Conservation (phyloP, 2,329 filamentous ascomycete genomes). For the Cylindrodendrum hubeiense region DNA sequence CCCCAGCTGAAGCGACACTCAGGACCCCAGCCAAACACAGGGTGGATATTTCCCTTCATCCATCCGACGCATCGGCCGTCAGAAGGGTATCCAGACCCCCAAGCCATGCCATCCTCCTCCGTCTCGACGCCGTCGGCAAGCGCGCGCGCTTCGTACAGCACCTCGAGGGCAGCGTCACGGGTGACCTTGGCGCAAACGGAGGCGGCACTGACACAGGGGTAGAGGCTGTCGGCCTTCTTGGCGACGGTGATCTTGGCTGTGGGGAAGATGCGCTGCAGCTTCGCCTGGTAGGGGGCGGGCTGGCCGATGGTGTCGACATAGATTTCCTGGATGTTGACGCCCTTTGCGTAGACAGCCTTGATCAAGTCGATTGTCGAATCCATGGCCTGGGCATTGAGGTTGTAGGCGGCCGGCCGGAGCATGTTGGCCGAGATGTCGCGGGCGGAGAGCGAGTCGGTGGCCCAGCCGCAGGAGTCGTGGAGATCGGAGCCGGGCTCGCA, state of each 20-base stretch:
- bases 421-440: conserved; percentile 85
- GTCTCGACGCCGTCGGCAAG: conserved; percentile 46
- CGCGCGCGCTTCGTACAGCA: conserved; percentile 70
- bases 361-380: conserved; percentile 91
- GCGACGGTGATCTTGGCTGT: conserved; percentile 80
- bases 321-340: conserved; percentile 88
- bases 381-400: conserved; percentile 96
- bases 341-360: conserved; percentile 77
- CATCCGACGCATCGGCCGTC: conserved; percentile 85
- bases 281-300: conserved; percentile 85
- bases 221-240: conserved; percentile 93
- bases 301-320: conserved; percentile 96
- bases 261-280: conserved; percentile 87
- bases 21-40: conserved; percentile 92
- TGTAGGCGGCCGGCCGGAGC: conserved; percentile 79
- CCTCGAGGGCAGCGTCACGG: conserved; percentile 87
- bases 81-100: conserved; percentile 95
- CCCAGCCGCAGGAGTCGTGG: conserved; percentile 79
- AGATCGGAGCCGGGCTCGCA: conserved; percentile 72
- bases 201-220: conserved; percentile 92
- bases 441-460: conserved; percentile 83
- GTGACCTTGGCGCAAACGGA: conserved; percentile 98
- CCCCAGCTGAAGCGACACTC: conserved; percentile 97
- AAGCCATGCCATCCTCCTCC: conserved; percentile 63
- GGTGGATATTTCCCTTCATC: conserved; percentile 89